These are phyloP conservation scores for Pisolithus orientalis DNA, from an alignment of 768 basidiomycete species.

Conservation along the genomic window DNA sequence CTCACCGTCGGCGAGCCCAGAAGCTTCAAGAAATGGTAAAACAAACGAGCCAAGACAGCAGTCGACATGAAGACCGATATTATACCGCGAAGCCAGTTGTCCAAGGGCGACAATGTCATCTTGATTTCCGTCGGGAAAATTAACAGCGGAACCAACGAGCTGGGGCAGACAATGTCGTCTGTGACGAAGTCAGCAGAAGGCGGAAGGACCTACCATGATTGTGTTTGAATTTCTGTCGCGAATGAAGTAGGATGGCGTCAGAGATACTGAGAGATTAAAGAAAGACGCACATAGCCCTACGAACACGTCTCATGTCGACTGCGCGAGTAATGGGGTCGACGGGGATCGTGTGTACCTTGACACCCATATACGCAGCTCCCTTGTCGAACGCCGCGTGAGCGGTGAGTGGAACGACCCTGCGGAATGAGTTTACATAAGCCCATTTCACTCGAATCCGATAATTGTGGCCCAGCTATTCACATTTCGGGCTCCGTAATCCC, in stretches of 20 bases:
- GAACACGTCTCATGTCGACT: slow-evolving; percentile 70
- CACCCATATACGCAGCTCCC: slow-evolving; percentile 76
- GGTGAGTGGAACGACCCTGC: slow-evolving; percentile 74
- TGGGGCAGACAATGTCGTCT: slow-evolving; percentile 16
- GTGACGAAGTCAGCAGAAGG: neutral
- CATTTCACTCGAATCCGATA: neutral
- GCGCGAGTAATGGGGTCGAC: slow-evolving; percentile 72
- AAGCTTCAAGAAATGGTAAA: slow-evolving; percentile 82
- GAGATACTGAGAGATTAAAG: slow-evolving; percentile 1
- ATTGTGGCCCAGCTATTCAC: slow-evolving; percentile 35
- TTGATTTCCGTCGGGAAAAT: slow-evolving; percentile 82
- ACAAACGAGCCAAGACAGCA: slow-evolving; percentile 94
- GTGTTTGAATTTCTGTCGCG: slow-evolving; percentile 74
- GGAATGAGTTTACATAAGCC: neutral
- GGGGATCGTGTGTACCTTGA: slow-evolving; percentile 87
- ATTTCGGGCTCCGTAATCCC: slow-evolving; percentile 92
- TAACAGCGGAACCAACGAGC: slow-evolving; percentile 82
- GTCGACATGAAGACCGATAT: slow-evolving; percentile 88
- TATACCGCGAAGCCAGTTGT: slow-evolving; percentile 63
- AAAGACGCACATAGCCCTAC: slow-evolving; percentile 74
- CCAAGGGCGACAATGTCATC: slow-evolving; percentile 82
- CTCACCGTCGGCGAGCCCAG: slow-evolving; percentile 60
- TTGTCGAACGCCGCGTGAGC: slow-evolving; percentile 97
- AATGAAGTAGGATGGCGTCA: neutral
- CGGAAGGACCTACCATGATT: slow-evolving; percentile 54